These are phyloP conservation scores for Zostera marina DNA, from an alignment of 116 monocot species.

Conservation along the genomic window DNA sequence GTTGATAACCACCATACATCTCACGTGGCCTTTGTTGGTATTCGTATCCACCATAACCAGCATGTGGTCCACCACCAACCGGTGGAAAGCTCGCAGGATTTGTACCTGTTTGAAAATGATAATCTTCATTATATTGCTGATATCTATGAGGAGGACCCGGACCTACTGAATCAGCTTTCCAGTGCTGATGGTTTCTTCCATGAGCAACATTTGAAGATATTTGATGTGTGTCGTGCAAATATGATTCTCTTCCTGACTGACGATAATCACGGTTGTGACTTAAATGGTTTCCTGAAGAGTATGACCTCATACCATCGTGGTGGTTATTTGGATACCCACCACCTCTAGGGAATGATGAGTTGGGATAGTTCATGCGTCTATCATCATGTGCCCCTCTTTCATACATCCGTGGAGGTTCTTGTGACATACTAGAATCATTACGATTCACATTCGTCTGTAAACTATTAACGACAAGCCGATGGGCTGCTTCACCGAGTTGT, in stretches of 20 bases:
- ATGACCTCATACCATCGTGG: neutral
- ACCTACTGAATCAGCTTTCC: conserved; percentile 9
- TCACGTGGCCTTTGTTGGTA: conserved; percentile 8
- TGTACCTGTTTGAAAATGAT: conserved; percentile 4
- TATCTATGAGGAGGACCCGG: conserved; percentile 12
- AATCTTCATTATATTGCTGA: conserved; percentile 11
- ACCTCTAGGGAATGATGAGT: conserved; percentile 6
- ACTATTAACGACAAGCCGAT: conserved; percentile 55
- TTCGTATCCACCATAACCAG: conserved; percentile 15
- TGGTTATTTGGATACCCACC: conserved; percentile 12
- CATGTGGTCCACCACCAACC: no score
- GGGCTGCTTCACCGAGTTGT: conserved; percentile 56
- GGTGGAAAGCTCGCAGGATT: conserved; percentile 10
- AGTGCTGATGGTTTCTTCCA: conserved; percentile 10
- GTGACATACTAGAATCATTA: conserved; percentile 1
- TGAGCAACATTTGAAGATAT: neutral
- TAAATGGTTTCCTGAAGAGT: conserved; percentile 5
- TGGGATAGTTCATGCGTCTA: conserved; percentile 4
- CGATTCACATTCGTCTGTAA: conserved; percentile 12
- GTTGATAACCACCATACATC: conserved; percentile 5
- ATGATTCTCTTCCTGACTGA: conserved; percentile 8
- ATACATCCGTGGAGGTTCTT: conserved; percentile 8
- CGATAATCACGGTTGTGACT: conserved; percentile 9
- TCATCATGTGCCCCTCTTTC: conserved; percentile 9
- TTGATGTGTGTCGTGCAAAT: conserved; percentile 4